A percentile compares a stretch with the other conserved stretches of the same genome.
Evolutionary conservation across 2,329 filamentous ascomycete species (phyloP).

Genomic region (Ophiostoma novo-ulmi): DNA sequence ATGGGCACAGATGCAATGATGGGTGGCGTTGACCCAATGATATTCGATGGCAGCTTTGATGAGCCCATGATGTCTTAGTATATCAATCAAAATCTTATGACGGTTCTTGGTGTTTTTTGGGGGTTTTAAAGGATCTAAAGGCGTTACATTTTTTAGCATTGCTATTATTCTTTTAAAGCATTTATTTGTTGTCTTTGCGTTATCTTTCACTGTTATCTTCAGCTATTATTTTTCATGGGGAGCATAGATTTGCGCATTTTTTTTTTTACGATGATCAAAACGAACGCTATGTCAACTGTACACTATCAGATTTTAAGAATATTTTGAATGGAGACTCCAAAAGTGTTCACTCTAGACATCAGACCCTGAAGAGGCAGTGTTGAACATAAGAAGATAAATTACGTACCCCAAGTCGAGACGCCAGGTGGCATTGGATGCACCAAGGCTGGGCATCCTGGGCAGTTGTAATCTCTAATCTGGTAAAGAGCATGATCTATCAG

Average conservation of each 20-base stretch:
- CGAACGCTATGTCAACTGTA: not conserved
- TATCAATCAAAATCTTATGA: not conserved
- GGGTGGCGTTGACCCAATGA: constrained; percentile 55
- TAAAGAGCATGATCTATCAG: no score
- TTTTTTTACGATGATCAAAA: not conserved
- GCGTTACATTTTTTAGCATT: not conserved
- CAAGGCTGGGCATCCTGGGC: constrained; percentile 17
- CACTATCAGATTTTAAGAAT: not conserved
- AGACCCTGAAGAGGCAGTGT: not conserved
- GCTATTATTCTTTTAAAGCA: not conserved
- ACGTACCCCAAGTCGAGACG: not conserved
- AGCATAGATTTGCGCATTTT: not conserved
- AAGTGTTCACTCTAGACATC: not conserved
- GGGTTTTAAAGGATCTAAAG: not conserved
- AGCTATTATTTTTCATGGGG: not conserved
- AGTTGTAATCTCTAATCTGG: not conserved
- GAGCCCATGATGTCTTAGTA: constrained; percentile 30
- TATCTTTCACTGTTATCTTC: no score
- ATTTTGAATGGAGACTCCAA: not conserved
- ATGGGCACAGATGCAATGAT: constrained; percentile 54
- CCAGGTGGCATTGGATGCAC: constrained; percentile 3
- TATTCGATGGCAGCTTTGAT: constrained; percentile 49
- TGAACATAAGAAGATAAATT: not conserved
- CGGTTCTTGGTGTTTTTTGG: not conserved
- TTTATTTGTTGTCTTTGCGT: not conserved